These are phyloP conservation scores for Leishmania martiniquensis DNA, from an alignment of 208 protist species.

Conservation along the genomic window DNA sequence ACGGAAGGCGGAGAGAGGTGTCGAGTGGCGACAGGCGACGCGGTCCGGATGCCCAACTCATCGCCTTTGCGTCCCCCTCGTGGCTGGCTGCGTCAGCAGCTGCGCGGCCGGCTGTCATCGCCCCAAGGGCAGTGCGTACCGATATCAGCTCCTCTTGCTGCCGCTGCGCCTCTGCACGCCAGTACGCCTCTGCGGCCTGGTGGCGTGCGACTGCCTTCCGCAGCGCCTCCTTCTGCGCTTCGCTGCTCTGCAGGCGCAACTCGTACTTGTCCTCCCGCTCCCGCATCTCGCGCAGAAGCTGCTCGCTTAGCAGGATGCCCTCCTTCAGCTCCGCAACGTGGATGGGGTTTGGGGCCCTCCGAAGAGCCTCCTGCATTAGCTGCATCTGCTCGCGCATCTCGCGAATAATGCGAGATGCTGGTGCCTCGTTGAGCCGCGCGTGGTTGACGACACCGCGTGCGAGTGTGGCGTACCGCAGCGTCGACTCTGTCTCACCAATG, in stretches of 20 bases:
- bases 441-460: constrained; percentile 85
- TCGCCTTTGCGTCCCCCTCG: background rate
- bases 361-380: constrained; percentile 50
- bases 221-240: constrained; percentile 15
- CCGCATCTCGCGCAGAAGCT: constrained; percentile 26
- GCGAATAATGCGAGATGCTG: constrained; percentile 74
- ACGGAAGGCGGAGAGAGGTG: background rate
- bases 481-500: constrained; percentile 80
- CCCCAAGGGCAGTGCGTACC: constrained; percentile 19
- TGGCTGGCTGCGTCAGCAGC: background rate
- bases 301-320: constrained; percentile 24
- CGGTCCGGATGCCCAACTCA: background rate
- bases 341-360: constrained; percentile 20
- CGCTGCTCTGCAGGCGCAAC: constrained; percentile 8
- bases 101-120: background rate
- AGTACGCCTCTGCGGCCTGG: constrained; percentile 19
- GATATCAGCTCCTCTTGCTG: constrained; percentile 16
- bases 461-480: constrained; percentile 79
- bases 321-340: constrained; percentile 34
- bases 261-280: constrained; percentile 22
- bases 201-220: constrained; percentile 10
- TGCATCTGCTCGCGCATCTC: constrained; percentile 75
- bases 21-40: background rate
- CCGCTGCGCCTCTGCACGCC: constrained; percentile 12
- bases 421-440: constrained; percentile 89